These are phyloP conservation scores for Ganoderma lucidum DNA, from an alignment of 1,284 basidiomycete species.

Conservation along the genomic window DNA sequence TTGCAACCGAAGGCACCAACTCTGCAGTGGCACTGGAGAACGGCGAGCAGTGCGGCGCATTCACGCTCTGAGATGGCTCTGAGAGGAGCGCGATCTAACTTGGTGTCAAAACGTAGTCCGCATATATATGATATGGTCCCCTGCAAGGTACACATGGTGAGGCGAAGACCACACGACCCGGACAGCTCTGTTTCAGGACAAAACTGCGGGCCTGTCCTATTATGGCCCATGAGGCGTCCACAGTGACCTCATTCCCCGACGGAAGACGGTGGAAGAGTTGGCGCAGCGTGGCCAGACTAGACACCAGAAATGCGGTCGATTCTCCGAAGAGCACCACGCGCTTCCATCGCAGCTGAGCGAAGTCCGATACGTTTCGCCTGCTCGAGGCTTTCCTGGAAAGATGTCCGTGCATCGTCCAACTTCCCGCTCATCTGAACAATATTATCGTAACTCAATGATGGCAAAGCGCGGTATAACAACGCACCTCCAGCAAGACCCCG, in stretches of 20 bases:
- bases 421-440: slow-evolving; percentile 59
- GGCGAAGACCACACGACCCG: background rate
- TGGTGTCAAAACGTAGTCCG: background rate
- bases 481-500: slow-evolving; percentile 56
- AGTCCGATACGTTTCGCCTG: slow-evolving; percentile 59
- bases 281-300: background rate
- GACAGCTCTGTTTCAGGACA: no score
- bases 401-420: slow-evolving; percentile 48
- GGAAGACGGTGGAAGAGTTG: background rate
- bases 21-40: background rate
- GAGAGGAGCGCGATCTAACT: background rate
- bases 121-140: background rate
- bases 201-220: no score
- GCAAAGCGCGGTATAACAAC: background rate
- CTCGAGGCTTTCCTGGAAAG: slow-evolving; percentile 55
- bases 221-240: background rate
- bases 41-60: background rate
- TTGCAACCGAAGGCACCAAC: background rate
- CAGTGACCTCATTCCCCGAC: background rate
- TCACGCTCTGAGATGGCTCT: background rate
- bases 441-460: background rate
- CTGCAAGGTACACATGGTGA: background rate
- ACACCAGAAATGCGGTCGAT: slow-evolving; percentile 37
- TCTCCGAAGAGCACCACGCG: slow-evolving; percentile 54
- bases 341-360: slow-evolving; percentile 58